These are phyloP conservation scores for Quillaja saponaria DNA, from an alignment of 306 rosid genomes.

Conservation along the genomic window DNA sequence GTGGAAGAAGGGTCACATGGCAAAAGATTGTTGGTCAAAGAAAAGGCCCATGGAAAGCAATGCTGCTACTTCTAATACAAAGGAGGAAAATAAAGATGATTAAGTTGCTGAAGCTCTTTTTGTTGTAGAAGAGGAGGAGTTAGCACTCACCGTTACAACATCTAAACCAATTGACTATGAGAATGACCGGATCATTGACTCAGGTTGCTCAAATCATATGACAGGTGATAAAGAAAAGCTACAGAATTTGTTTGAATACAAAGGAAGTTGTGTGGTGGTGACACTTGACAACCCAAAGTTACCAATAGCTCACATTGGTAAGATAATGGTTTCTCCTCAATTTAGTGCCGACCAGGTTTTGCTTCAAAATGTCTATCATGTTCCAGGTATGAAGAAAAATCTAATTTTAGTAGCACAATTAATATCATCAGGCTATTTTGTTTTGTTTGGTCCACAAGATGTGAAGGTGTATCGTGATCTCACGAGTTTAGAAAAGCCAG, in stretches of 20 bases:
- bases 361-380: slow-evolving; percentile 9
- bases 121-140: neutral
- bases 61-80: neutral
- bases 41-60: neutral
- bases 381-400: slow-evolving; percentile 5
- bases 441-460: neutral
- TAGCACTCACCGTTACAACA: neutral
- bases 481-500: neutral
- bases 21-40: neutral
- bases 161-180: neutral
- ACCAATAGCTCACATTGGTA: neutral
- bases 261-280: neutral
- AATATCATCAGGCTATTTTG: neutral
- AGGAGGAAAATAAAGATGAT: neutral
- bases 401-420: neutral
- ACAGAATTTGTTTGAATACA: neutral
- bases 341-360: neutral
- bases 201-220: slow-evolving; percentile 4
- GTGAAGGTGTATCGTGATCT: slow-evolving; percentile 5
- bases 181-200: neutral
- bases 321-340: neutral
- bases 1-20: neutral
- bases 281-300: neutral
- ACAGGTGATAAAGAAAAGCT: slow-evolving; percentile 11
- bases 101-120: slow-evolving; percentile 1